phyloP scores from a whole-genome alignment of 2,329 filamentous ascomycete species.

The Ilyonectria robusta region DNA sequence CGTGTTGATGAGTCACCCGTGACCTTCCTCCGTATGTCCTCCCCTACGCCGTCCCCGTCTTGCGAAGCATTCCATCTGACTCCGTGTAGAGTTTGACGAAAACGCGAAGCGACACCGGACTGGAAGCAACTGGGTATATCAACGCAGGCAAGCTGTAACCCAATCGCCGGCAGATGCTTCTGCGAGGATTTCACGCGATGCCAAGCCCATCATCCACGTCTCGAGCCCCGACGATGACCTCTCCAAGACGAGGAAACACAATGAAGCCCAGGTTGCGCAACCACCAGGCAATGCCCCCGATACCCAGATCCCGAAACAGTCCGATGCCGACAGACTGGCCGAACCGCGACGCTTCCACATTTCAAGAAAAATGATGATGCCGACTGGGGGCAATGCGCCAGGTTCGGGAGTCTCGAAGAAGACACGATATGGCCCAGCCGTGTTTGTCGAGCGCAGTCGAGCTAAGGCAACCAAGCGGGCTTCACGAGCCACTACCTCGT shows the following conservation, averaged over 20 bases:
- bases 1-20: constrained; percentile 68
- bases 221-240: constrained; percentile 57
- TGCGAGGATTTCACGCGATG: constrained; percentile 35
- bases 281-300: constrained; percentile 11
- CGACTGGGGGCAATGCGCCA: constrained; percentile 39
- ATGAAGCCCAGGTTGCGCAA: constrained; percentile 23
- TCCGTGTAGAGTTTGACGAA: constrained; percentile 64
- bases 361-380: constrained; percentile 61
- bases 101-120: constrained; percentile 68
- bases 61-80: constrained; percentile 34
- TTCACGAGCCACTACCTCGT: constrained; percentile 29
- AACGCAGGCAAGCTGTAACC: constrained; percentile 60
- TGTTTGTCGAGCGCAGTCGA: constrained; percentile 69
- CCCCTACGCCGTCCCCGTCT: constrained; percentile 18
- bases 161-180: constrained; percentile 44
- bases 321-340: constrained; percentile 29
- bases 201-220: constrained; percentile 63
- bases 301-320: constrained; percentile 27
- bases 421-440: constrained; percentile 58
- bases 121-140: constrained; percentile 68
- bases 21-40: constrained; percentile 67
- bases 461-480: constrained; percentile 52
- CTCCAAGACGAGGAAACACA: constrained; percentile 27
- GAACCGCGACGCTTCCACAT: constrained; percentile 70
- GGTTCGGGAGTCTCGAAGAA: constrained; percentile 58